Conservation (phyloP, 1,139 yeast genomes). For the Kodamaea ohmeri region DNA sequence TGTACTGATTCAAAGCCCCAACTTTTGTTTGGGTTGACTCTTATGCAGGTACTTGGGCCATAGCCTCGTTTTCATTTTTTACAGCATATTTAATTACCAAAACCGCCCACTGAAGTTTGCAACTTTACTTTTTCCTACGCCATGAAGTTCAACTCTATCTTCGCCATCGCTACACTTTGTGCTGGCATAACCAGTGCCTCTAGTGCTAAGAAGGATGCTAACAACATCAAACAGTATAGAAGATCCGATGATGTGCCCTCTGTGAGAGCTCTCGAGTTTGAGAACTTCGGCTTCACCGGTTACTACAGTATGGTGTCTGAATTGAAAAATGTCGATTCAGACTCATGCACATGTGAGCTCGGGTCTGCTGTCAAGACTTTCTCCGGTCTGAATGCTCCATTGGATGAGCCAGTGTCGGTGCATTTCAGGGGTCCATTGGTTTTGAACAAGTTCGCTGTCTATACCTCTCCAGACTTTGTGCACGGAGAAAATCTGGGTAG, state of each 20-base stretch:
- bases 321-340: conserved; percentile 46
- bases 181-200: conserved; percentile 6
- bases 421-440: conserved; percentile 93
- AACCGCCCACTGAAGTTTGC: neutral
- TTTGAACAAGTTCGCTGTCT: conserved; percentile 70
- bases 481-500: conserved; percentile 39
- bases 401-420: conserved; percentile 84
- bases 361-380: conserved; percentile 50
- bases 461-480: conserved; percentile 23
- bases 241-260: conserved; percentile 7
- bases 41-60: conserved; percentile 4
- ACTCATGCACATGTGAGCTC: conserved; percentile 63
- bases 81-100: neutral
- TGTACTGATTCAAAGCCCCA: no score
- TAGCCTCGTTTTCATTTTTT: conserved; percentile 6
- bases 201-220: conserved; percentile 9
- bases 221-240: conserved; percentile 11
- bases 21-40: no score
- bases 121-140: neutral
- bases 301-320: conserved; percentile 67
- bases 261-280: conserved; percentile 18
- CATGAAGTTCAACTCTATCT: conserved; percentile 6
- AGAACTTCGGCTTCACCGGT: conserved; percentile 69
- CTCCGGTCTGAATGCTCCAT: conserved; percentile 76
- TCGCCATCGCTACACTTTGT: conserved; percentile 1